These are phyloP conservation scores for Salix purpurea DNA, from an alignment of 345 rosid genomes.

Conservation along the genomic window DNA sequence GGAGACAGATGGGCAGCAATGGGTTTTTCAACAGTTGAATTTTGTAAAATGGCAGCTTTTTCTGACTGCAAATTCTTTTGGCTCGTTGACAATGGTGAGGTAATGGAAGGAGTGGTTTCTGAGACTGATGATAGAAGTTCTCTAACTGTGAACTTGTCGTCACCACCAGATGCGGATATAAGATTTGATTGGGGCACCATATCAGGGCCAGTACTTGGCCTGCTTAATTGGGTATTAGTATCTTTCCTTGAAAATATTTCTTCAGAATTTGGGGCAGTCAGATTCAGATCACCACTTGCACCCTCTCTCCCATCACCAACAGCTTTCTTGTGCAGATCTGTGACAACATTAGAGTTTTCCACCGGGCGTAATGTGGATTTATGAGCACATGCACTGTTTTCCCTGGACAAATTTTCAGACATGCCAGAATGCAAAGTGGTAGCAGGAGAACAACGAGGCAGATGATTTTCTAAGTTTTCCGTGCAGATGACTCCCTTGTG, in stretches of 20 bases:
- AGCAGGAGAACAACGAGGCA: constrained; percentile 29
- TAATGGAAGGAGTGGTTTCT: constrained; percentile 31
- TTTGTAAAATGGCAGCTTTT: constrained; percentile 36
- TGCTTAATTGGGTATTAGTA: constrained; percentile 24
- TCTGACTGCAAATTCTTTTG: constrained; percentile 41
- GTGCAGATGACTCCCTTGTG: constrained; percentile 28
- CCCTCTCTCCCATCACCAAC: constrained; percentile 25
- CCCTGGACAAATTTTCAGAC: constrained; percentile 28
- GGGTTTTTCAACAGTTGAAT: constrained; percentile 38
- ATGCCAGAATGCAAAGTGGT: constrained; percentile 24
- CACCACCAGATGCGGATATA: constrained; percentile 37
- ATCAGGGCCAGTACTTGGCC: constrained; percentile 31
- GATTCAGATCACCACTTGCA: constrained; percentile 20
- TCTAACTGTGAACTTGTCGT: constrained; percentile 68
- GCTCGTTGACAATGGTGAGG: constrained; percentile 31
- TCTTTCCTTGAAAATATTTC: constrained; percentile 26
- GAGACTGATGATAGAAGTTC: constrained; percentile 53
- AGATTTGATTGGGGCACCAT: constrained; percentile 25
- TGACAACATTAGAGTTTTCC: constrained; percentile 30
- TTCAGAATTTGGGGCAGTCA: constrained; percentile 29
- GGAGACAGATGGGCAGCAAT: constrained; percentile 45
- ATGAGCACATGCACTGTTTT: constrained; percentile 27
- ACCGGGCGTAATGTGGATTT: constrained; percentile 28
- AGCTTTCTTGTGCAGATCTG: constrained; percentile 26
- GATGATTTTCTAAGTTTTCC: constrained; percentile 37